Base-by-base conservation (phyloP, 139 green algal genomes). In the Pedinophyceae sp. region DNA sequence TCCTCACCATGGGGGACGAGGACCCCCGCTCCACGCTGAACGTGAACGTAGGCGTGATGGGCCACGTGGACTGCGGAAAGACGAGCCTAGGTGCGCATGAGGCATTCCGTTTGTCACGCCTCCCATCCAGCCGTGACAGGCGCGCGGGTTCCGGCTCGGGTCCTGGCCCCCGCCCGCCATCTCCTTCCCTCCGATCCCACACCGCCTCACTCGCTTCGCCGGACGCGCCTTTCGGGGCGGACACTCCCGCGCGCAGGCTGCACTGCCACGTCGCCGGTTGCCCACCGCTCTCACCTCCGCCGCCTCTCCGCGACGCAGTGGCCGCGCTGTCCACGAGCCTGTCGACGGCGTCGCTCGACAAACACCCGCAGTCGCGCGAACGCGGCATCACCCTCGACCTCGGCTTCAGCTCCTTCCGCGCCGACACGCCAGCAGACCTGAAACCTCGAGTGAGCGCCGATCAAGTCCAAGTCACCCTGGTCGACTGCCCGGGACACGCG, bases 401-500 rank as follows among this genome's bases (percentile, higher is more conserved):
- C 10, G 90, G 90, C 2, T 97, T 98, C 65, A 95, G 83, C 0
- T 81, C 85, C 0, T 94, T 98, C 57, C 62, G 7, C 34, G 13
- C 34, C 34, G 34, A 43, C 13, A 13, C 34, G 34, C 34, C 34
- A 7, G 34, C 7, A 43, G 10, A 43, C 34, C 10, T 43, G 10
- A 7, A 13, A 13, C 10, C 34, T 13, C 34, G 34, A 19, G 34
- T n/a, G n/a, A n/a, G 34, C 34, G 7, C 7, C 13, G 34, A 13
- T 7, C 34, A 13, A 13, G 34, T 43, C 41, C 87, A 96, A 70
- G 87, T 95, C 61, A 98, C 90, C 0, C 71, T 97, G 26, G 90
- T 98, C 28, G 90, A 98, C 71, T 98, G 90, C 63, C 90, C 90
- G 2, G 90, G 90, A 13, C 90, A 98, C 61, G 90, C 90, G 18